These are phyloP conservation scores for Botrytis fabae DNA, from an alignment of 2,329 filamentous ascomycete genomes.

Conservation along the genomic window DNA sequence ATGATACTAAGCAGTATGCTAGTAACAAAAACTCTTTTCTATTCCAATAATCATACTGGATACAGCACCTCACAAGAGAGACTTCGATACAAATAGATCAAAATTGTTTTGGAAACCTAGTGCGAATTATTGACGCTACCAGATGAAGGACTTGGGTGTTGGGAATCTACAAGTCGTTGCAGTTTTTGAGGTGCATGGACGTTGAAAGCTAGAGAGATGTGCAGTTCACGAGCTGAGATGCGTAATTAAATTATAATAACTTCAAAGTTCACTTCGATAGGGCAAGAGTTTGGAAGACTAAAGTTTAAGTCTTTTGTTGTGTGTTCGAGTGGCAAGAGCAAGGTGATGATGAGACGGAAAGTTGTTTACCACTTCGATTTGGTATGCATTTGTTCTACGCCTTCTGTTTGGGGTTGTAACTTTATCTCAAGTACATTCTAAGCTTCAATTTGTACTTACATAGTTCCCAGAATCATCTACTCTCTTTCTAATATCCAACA, in stretches of 20 bases:
- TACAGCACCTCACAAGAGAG: not conserved
- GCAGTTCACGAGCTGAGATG: not conserved
- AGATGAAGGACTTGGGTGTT: not conserved
- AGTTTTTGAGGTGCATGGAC: not conserved
- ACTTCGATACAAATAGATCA: not conserved
- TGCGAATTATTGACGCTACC: fast-evolving
- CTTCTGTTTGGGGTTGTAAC: not conserved
- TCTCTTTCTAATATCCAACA: not conserved
- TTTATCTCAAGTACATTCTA: not conserved
- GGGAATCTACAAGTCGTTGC: not conserved
- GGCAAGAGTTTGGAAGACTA: not conserved
- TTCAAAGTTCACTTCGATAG: fast-evolving
- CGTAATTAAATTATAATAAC: not conserved
- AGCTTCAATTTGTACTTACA: not conserved
- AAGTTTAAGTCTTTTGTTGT: not conserved
- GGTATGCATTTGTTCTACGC: not conserved
- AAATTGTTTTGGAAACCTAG: not conserved
- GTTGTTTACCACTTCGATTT: no score
- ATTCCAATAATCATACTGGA: no score
- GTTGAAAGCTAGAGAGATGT: not conserved
- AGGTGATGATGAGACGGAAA: not conserved
- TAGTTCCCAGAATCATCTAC: not conserved
- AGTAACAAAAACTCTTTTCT: no score
- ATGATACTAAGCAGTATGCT: no score
- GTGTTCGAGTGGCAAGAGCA: not conserved